Evolutionary conservation across 179 eudicot genomes (phyloP).

Genomic region (Drosera spatulata): DNA sequence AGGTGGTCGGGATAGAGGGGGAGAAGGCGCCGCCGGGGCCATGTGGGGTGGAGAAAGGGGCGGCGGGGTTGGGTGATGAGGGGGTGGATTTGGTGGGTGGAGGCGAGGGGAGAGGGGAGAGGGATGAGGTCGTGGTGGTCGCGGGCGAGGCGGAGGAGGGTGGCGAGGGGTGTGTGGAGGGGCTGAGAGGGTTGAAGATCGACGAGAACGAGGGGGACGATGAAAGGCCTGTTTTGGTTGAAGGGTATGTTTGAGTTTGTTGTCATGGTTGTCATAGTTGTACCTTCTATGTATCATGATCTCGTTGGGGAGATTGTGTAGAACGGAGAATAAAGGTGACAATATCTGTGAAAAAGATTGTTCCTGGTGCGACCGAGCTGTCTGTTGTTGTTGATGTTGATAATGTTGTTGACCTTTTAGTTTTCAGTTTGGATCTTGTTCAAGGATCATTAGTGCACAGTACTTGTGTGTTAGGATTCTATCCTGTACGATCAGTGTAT

Average conservation of each 20-base stretch:
- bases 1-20: constrained; percentile 20
- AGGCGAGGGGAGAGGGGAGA: not conserved
- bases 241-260: constrained; percentile 21
- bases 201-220: constrained; percentile 11
- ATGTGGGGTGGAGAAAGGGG: constrained; percentile 34
- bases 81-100: constrained; percentile 10
- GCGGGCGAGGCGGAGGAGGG: constrained; percentile 10
- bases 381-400: too few species aligned
- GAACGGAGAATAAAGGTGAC: too few species aligned
- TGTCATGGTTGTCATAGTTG: too few species aligned
- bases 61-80: constrained; percentile 6
- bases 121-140: constrained; percentile 23
- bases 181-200: constrained; percentile 25
- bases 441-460: too few species aligned
- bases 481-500: too few species aligned
- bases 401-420: not conserved
- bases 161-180: constrained; percentile 34
- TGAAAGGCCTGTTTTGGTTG: constrained; percentile 26
- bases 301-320: too few species aligned
- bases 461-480: too few species aligned
- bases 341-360: too few species aligned
- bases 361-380: too few species aligned
- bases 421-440: not conserved
- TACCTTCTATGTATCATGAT: too few species aligned
- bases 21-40: constrained; percentile 16